Evolutionary conservation across 257 asterid species (phyloP).

Genomic region (Schizonepeta tenuifolia): DNA sequence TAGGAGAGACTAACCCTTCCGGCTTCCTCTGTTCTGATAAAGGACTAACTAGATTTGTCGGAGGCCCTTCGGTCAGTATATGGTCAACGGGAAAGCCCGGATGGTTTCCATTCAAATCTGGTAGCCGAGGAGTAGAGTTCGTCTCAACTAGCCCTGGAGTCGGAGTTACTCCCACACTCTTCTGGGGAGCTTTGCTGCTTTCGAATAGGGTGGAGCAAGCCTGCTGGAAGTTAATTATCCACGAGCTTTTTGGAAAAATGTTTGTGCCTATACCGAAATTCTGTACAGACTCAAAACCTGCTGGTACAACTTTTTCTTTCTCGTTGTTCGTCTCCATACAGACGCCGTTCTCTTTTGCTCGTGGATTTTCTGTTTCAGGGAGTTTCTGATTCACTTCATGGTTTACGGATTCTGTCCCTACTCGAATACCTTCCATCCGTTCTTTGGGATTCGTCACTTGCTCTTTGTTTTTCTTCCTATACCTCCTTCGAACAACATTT

Average conservation of each 20-base stretch:
- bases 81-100: slow-evolving; percentile 39
- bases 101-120: slow-evolving; percentile 50
- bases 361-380: slow-evolving; percentile 23
- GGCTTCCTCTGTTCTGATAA: slow-evolving; percentile 36
- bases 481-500: slow-evolving; percentile 37
- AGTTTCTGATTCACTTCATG: slow-evolving; percentile 13
- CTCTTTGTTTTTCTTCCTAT: slow-evolving; percentile 47
- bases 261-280: slow-evolving; percentile 17
- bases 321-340: slow-evolving; percentile 39
- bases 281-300: slow-evolving; percentile 19
- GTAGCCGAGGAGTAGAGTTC: slow-evolving; percentile 36
- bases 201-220: slow-evolving; percentile 30
- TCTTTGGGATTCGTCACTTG: slow-evolving; percentile 2
- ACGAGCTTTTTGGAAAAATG: slow-evolving; percentile 19
- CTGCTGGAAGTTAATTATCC: slow-evolving; percentile 40
- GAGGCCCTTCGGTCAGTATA: slow-evolving; percentile 41
- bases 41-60: slow-evolving; percentile 31
- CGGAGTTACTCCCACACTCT: slow-evolving; percentile 31
- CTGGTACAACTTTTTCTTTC: slow-evolving; percentile 40
- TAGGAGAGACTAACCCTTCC: slow-evolving; percentile 36
- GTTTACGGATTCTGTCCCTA: slow-evolving; percentile 29
- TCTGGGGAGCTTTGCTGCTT: slow-evolving; percentile 33
- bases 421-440: slow-evolving; percentile 2
- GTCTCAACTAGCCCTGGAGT: slow-evolving; percentile 31
- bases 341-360: slow-evolving; percentile 24